Percentiles rank a stretch among this genome's conserved stretches.
Conservation (phyloP, 768 basidiomycete species). For the Termitomyces sp. region DNA sequence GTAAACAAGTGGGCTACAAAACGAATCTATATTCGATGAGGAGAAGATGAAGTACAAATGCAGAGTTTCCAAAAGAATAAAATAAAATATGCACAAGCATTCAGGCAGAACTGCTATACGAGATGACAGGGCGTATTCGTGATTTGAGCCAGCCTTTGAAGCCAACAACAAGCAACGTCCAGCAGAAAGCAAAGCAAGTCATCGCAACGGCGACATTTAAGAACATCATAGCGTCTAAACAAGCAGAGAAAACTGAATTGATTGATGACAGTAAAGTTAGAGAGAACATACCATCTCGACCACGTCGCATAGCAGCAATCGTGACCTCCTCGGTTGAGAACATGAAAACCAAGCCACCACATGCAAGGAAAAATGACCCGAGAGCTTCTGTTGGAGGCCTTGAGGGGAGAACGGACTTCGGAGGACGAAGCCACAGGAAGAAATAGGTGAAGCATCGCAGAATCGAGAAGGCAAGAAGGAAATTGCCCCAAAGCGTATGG, state of each 20-base stretch:
- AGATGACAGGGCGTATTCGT: slow-evolving; percentile 22
- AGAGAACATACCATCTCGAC: slow-evolving; percentile 63
- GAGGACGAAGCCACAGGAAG: slow-evolving; percentile 87
- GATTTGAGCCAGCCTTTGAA: slow-evolving; percentile 79
- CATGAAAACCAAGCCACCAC: slow-evolving; percentile 87
- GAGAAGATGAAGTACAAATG: slow-evolving; percentile 1
- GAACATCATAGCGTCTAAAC: slow-evolving; percentile 83
- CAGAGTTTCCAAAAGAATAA: not conserved
- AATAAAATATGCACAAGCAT: not conserved
- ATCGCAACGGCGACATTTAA: slow-evolving; percentile 79
- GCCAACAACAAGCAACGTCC: slow-evolving; percentile 68
- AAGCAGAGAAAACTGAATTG: not conserved
- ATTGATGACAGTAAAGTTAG: not conserved
- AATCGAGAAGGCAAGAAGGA: slow-evolving; percentile 73
- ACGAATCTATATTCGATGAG: slow-evolving; percentile 3
- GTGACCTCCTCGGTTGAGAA: slow-evolving; percentile 87
- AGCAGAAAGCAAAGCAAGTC: slow-evolving; percentile 82
- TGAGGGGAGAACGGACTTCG: slow-evolving; percentile 79
- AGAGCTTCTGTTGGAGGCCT: slow-evolving; percentile 92
- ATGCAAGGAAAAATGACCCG: slow-evolving; percentile 80
- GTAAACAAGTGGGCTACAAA: not conserved
- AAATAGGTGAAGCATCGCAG: slow-evolving; percentile 88
- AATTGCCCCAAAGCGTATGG: slow-evolving; percentile 86
- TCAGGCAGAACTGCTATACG: slow-evolving; percentile 22
- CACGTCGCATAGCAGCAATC: slow-evolving; percentile 85